Percentiles rank a stretch among this genome's conserved stretches.
phyloP scores from a whole-genome alignment of 257 asterid genomes.

The Solanum rostratum region DNA sequence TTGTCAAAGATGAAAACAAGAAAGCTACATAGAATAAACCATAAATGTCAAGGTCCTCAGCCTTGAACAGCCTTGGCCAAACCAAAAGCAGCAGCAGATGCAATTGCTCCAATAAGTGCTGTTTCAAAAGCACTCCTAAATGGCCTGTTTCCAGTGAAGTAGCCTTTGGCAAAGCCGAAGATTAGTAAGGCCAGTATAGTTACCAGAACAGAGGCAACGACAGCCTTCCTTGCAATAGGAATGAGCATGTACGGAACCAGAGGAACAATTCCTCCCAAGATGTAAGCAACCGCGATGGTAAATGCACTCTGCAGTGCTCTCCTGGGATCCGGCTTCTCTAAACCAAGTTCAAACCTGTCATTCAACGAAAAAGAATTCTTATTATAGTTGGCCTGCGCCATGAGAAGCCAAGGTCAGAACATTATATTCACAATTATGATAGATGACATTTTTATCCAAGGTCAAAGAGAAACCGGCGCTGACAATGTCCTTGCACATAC shows the following conservation, averaged over 20 bases:
- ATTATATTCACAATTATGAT: background rate
- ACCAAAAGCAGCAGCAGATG: slow-evolving; percentile 96
- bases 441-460: background rate
- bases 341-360: slow-evolving; percentile 82
- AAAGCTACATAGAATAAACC: background rate
- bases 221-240: slow-evolving; percentile 43
- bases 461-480: background rate
- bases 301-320: slow-evolving; percentile 82
- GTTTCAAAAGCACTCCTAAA: slow-evolving; percentile 64
- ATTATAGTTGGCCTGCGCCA: background rate
- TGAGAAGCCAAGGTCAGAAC: background rate
- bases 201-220: slow-evolving; percentile 45
- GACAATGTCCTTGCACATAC: background rate
- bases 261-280: slow-evolving; percentile 81
- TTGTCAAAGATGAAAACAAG: background rate
- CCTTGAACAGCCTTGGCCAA: slow-evolving; percentile 76
- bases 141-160: slow-evolving; percentile 69
- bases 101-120: slow-evolving; percentile 82
- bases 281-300: slow-evolving; percentile 69
- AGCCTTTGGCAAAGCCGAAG: slow-evolving; percentile 82
- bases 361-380: background rate
- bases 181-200: slow-evolving; percentile 63
- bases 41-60: slow-evolving; percentile 4
- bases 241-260: slow-evolving; percentile 75
- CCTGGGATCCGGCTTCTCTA: slow-evolving; percentile 93